Base-by-base conservation (phyloP, 2,329 filamentous ascomycete genomes). In the Diaporthe sp. region DNA sequence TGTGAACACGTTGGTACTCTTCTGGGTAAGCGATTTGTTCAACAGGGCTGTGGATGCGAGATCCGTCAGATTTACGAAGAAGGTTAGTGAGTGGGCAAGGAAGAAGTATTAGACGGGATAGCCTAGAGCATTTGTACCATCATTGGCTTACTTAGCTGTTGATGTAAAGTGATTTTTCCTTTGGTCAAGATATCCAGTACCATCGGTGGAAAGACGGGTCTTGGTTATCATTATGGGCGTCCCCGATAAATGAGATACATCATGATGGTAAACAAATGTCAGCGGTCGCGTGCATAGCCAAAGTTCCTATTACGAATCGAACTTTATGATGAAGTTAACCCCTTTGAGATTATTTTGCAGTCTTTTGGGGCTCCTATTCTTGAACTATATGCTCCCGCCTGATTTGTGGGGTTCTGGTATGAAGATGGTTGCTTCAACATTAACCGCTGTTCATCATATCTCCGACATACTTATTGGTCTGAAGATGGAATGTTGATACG, bases 1-100 rank as follows among this genome's bases (percentile, higher is more conserved):
- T 25, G 58, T 72, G n/a, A 77, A 75, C 73, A 77, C 74, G 13
- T 22, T 75, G 19, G 72, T 76, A n/a, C 75, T 79, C 10, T 75
- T 80, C 55, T 79, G 79, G 79, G 70, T 78, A 8, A 78, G 77
- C 71, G 79, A 79, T 51, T 61, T 80, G 37, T 80, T 79, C 68
- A 78, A 76, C 73, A 72, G 78, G 37, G 72, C 55, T 6, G 78
- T 80, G 42, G 78, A 80, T 53, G 59, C 75, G 37, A 69, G 72
- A 25, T 75, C 74, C 39, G 77, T 79, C 7, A 74, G 58, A 37
- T 58, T 78, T 31, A 75, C 78, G 28, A 76, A 75, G 65, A 77
- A 77, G 77, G 28, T 79, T 8, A 76, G 76, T 58, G 75, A 58
- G 28, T 76, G 71, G 74, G 67, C 72, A 51, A 61, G 37, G 34